phyloP scores from a whole-genome alignment of 1,284 basidiomycete species.

The Irpex sp. region DNA sequence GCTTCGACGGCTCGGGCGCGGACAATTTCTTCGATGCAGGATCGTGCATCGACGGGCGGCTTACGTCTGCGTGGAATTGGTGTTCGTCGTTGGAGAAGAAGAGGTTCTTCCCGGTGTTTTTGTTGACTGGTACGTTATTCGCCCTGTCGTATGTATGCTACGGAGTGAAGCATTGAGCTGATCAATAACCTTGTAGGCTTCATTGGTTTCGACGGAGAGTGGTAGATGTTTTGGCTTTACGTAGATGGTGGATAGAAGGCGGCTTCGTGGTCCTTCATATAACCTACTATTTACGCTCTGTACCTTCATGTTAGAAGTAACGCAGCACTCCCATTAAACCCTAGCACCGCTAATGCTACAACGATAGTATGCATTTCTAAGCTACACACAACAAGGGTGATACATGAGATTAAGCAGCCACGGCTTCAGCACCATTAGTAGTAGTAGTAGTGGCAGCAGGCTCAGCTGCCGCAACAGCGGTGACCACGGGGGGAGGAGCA shows the following conservation, averaged over 20 bases:
- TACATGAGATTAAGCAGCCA: conserved; percentile 17
- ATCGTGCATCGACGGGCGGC: conserved; percentile 55
- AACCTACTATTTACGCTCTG: background rate
- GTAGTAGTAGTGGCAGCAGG: conserved; percentile 12
- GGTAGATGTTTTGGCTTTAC: conserved; percentile 37
- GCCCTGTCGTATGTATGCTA: background rate
- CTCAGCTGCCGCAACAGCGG: conserved; percentile 16
- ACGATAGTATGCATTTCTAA: background rate
- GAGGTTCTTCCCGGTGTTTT: conserved; percentile 73
- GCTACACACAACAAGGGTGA: conserved; percentile 2
- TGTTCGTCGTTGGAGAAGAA: conserved; percentile 80
- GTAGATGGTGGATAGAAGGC: background rate
- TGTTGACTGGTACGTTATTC: conserved; percentile 58
- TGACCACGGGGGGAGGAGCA: conserved; percentile 13
- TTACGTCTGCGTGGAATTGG: conserved; percentile 88
- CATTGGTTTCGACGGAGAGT: conserved; percentile 80
- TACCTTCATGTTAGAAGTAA: background rate
- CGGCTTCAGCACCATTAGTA: conserved; percentile 18
- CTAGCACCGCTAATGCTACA: background rate
- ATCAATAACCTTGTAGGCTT: conserved; percentile 46
- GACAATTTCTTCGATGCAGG: conserved; percentile 76
- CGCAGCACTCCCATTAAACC: background rate
- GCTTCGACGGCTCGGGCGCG: conserved; percentile 79
- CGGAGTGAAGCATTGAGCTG: background rate
- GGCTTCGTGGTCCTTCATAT: background rate